Evolutionary conservation across 1,139 yeast species (phyloP), one percentile per base, ranked within the genome.

Genomic region (Arxiozyma bovina): DNA sequence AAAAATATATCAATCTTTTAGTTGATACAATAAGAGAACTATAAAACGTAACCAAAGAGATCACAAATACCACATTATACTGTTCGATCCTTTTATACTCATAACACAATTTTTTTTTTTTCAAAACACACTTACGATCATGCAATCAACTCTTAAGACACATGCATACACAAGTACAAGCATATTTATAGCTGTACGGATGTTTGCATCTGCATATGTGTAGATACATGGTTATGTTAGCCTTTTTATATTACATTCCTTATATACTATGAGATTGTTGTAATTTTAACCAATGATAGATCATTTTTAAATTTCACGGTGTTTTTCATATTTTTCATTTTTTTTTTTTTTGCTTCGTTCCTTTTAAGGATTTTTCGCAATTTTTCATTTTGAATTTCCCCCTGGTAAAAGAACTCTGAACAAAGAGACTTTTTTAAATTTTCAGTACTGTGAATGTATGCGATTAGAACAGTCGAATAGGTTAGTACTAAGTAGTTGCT

Each of bases 11-110:
- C 5, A 30, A 41, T 15, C 43, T 47, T 2, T 43, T 51, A 23
- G 48, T 51, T 21, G 44, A 47, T 43, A 43, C 47, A 15, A 47
- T 51, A 18, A 51, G 42, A 23, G 47, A 42, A 11, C n/a, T 47
- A 27, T 43, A 38, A 27, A 34, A 25, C 7, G 27, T 6, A 44
- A 25, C 15, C 11, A 45, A 45, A 11, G 23, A 27, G 17, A 12
- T 27, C 8, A 12, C 7, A 15, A 45, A 5, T 45, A 12, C n/a
- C n/a, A 3, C 38, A 34, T 20, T 34, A 8, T 15, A 34, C n/a
- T 34, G 2, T 34, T 34, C 40, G 11, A 34, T 34, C 8, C 17
- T 34, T 34, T 34, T 8, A 34, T 34, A 34, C 12, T 34, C n/a
- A 15, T 12, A 34, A 12, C 6, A n/a, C n/a, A 12, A 2, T 15